These are phyloP conservation scores for Apiospora marii DNA, from an alignment of 2,329 filamentous ascomycete genomes.

Conservation along the genomic window DNA sequence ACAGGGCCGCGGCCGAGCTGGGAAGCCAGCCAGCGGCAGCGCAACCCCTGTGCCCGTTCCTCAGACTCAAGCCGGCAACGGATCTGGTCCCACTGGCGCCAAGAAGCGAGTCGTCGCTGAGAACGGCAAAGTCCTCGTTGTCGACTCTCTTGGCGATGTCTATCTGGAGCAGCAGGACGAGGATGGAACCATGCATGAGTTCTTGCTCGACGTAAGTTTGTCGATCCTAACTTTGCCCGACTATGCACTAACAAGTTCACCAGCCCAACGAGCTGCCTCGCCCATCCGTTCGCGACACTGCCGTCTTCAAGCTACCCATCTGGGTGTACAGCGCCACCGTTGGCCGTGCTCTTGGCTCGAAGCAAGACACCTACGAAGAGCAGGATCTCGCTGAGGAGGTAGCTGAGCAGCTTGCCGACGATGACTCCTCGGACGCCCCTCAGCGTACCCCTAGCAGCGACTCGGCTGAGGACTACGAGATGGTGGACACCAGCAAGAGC, in stretches of 20 bases:
- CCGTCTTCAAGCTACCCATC: conserved; percentile 79
- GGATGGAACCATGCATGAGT: conserved; percentile 84
- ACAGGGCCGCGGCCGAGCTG: conserved; percentile 46
- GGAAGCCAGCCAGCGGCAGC: conserved; percentile 51
- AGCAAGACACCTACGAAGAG: conserved; percentile 40
- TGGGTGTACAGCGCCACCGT: conserved; percentile 71
- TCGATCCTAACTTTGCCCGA: not conserved
- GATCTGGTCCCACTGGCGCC: conserved; percentile 71
- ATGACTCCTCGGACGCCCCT: conserved; percentile 55
- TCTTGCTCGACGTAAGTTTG: conserved; percentile 81
- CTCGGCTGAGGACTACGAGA: conserved; percentile 69
- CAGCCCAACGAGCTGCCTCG: conserved; percentile 80
- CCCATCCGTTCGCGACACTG: conserved; percentile 83
- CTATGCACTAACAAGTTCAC: conserved; percentile 14
- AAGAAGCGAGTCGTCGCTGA: conserved; percentile 90
- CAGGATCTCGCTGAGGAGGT: conserved; percentile 47
- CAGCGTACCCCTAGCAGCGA: conserved; percentile 64
- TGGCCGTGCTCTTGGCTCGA: conserved; percentile 56
- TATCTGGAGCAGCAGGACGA: conserved; percentile 93
- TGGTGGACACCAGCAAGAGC: conserved; percentile 63
- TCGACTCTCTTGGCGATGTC: conserved; percentile 90
- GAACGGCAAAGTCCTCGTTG: conserved; percentile 94
- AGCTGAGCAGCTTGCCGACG: conserved; percentile 47
- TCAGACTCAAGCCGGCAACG: conserved; percentile 46
- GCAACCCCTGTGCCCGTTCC: conserved; percentile 59